Evolutionary conservation across 495 filamentous ascomycete genomes (phyloP).

Genomic region (Aspergillus cristatus): DNA sequence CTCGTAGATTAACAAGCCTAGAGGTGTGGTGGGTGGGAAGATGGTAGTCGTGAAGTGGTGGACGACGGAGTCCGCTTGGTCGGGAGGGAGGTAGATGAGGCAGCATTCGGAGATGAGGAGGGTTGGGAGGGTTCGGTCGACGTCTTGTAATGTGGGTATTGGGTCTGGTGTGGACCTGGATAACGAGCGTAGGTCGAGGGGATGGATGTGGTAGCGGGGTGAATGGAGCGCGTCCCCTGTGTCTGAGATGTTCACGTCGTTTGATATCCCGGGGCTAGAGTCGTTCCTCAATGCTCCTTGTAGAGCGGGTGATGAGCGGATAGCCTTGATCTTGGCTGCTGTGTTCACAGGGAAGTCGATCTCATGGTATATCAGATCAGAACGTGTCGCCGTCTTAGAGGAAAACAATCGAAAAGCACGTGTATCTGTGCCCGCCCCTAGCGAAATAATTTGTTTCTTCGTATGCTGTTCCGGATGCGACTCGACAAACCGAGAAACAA

Average conservation of each 20-base stretch:
- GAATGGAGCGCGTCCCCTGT: conserved; percentile 35
- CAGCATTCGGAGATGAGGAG: conserved; percentile 90
- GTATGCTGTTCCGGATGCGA: conserved; percentile 3
- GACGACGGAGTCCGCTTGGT: conserved; percentile 54
- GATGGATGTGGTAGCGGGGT: conserved; percentile 60
- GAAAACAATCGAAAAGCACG: conserved; percentile 60
- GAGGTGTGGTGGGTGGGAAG: conserved; percentile 26
- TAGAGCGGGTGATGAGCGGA: conserved; percentile 33
- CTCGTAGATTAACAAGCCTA: conserved; percentile 77
- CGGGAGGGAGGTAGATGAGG: conserved; percentile 69
- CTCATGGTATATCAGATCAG: conserved; percentile 71
- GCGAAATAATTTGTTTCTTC: conserved; percentile 77
- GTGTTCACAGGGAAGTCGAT: conserved; percentile 79
- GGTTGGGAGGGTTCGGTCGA: conserved; percentile 58
- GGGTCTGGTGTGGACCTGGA: conserved; percentile 5
- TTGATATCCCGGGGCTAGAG: conserved; percentile 11
- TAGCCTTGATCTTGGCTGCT: conserved; percentile 48
- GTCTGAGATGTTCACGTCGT: conserved; percentile 25
- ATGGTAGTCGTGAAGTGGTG: conserved; percentile 52
- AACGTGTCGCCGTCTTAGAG: conserved; percentile 17
- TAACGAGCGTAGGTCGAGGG: conserved; percentile 69
- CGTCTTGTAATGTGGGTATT: conserved; percentile 17
- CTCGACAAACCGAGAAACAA: conserved; percentile 63
- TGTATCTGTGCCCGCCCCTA: conserved; percentile 92
- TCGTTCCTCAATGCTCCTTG: conserved; percentile 15